phyloP scores from a whole-genome alignment of 352 stramenopile genomes.

The Phytophthora ramorum region DNA sequence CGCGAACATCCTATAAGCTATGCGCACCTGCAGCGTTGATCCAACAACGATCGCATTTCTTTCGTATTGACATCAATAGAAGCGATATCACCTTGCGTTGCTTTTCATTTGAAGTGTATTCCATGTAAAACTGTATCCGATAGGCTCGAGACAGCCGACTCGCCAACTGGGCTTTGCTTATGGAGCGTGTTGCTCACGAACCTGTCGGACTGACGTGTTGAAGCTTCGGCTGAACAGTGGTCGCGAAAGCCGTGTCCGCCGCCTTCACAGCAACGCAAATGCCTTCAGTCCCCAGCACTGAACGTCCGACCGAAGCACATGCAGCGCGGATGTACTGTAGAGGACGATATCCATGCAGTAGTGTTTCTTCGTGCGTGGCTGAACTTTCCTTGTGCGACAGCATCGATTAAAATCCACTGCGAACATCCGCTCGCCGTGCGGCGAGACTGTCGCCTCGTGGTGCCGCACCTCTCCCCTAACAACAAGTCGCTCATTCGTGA shows the following conservation, averaged over 20 bases:
- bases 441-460: slow-evolving; percentile 19
- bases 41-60: not conserved
- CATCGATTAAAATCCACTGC: slow-evolving; percentile 35
- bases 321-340: not conserved
- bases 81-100: not conserved
- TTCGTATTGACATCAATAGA: slow-evolving; percentile 15
- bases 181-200: not conserved
- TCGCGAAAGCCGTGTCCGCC: too few species aligned
- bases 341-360: not conserved
- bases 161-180: too few species aligned
- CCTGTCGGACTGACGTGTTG: not conserved
- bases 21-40: not conserved
- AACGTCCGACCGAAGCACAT: not conserved
- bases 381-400: slow-evolving; percentile 24
- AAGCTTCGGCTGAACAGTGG: not conserved
- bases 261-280: not conserved
- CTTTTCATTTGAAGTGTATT: too few species aligned
- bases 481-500: slow-evolving; percentile 25
- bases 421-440: slow-evolving; percentile 16
- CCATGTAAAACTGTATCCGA: too few species aligned
- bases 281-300: not conserved
- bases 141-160: too few species aligned
- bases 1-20: slow-evolving; percentile 17
- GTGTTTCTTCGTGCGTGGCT: not conserved
- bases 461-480: slow-evolving; percentile 11